Evolutionary conservation across 257 asterid genomes (phyloP).

Genomic region (Fraxinus cuspidata): DNA sequence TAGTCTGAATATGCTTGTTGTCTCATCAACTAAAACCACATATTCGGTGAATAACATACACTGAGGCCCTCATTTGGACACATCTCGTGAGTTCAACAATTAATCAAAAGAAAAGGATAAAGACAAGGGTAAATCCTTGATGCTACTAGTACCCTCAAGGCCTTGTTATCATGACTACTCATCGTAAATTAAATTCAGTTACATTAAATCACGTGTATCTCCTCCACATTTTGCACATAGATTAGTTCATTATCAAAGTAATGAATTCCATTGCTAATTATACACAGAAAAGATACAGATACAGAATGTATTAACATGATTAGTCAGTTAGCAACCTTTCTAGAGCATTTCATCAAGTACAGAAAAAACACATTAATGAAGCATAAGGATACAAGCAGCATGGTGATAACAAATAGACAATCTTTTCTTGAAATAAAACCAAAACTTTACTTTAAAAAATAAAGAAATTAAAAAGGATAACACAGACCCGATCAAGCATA

Average conservation of each 20-base stretch:
- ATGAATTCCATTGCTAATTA: not conserved
- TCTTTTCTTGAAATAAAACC: not conserved
- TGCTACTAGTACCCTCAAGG: not conserved
- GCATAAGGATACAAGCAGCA: not conserved
- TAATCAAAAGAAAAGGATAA: not conserved
- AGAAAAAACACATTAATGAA: not conserved
- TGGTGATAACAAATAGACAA: not conserved
- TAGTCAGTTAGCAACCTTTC: not conserved
- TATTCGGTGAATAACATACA: not conserved
- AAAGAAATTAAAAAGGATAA: not conserved
- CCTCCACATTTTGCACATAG: not conserved
- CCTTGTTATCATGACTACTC: not conserved
- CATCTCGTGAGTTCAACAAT: not conserved
- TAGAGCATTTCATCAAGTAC: not conserved
- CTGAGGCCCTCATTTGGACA: not conserved
- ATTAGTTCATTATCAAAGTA: constrained; percentile 15
- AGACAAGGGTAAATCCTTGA: not conserved
- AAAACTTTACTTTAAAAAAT: not conserved
- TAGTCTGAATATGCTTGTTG: not conserved
- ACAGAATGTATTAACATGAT: not conserved
- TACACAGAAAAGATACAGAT: not conserved
- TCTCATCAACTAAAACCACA: not conserved
- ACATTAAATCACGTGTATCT: not conserved
- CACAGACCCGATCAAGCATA: not conserved
- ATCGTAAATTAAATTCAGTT: not conserved